Percentiles rank a stretch among this genome's conserved stretches.
Evolutionary conservation across 1,284 basidiomycete species (phyloP).

Genomic region (Exobasidium rhododendri): DNA sequence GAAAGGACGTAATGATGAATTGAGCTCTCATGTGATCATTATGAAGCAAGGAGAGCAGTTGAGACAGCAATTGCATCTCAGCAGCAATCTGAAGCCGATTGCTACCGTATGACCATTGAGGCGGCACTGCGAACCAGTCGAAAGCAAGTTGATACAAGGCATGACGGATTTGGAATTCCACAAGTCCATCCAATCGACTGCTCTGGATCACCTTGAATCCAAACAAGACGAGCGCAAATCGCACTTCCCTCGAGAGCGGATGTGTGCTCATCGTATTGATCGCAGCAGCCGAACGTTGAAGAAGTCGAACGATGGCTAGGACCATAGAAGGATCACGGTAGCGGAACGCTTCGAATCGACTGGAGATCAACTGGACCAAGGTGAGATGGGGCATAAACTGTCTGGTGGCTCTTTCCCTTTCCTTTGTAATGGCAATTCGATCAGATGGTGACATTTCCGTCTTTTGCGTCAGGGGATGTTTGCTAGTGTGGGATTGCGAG

Average conservation of each 20-base stretch:
- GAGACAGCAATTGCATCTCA: slow-evolving; percentile 79
- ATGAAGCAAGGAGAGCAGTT: slow-evolving; percentile 75
- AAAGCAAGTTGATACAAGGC: slow-evolving; percentile 76
- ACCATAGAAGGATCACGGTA: slow-evolving; percentile 82
- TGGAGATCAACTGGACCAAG: slow-evolving; percentile 84
- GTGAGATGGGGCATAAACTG: slow-evolving; percentile 71
- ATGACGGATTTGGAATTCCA: slow-evolving; percentile 75
- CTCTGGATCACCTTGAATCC: slow-evolving; percentile 88
- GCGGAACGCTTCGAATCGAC: slow-evolving; percentile 86
- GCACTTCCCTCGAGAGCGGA: slow-evolving; percentile 80
- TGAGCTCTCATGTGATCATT: slow-evolving; percentile 66
- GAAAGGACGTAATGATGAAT: slow-evolving; percentile 38
- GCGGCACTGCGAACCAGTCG: slow-evolving; percentile 70
- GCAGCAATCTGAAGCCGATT: slow-evolving; percentile 83
- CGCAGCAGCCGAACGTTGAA: slow-evolving; percentile 61
- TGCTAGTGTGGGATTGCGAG: slow-evolving; percentile 61
- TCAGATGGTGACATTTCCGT: slow-evolving; percentile 89
- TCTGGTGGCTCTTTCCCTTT: slow-evolving; percentile 68
- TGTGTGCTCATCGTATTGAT: slow-evolving; percentile 69
- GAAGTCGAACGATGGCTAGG: slow-evolving; percentile 75
- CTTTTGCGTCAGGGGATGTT: slow-evolving; percentile 79
- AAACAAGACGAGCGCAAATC: slow-evolving; percentile 85
- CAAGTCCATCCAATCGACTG: slow-evolving; percentile 76
- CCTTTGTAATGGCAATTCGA: slow-evolving; percentile 75
- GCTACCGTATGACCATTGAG: slow-evolving; percentile 84